Conservation (phyloP, 169 alveolate genomes). For the Cyclospora cayetanensis region DNA sequence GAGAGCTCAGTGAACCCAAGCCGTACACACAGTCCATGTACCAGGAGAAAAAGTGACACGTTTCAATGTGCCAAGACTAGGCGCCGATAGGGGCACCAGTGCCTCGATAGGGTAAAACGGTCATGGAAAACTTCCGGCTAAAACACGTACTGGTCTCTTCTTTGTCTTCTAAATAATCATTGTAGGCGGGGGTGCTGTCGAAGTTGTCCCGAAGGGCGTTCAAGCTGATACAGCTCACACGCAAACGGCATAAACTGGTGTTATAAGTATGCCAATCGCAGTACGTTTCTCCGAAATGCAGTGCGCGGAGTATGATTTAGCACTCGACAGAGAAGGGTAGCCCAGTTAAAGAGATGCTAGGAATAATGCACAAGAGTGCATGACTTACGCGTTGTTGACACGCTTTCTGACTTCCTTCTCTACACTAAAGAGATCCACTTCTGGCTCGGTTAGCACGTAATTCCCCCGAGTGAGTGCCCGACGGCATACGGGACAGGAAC, state of each 20-base stretch:
- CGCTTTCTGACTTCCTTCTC: constrained; percentile 71
- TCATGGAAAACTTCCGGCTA: not conserved
- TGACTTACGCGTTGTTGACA: constrained; percentile 59
- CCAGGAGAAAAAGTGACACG: no score
- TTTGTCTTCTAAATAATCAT: constrained; percentile 51
- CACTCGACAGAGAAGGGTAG: no score
- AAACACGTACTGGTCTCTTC: constrained; percentile 30
- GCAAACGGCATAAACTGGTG: no score
- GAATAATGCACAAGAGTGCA: not conserved
- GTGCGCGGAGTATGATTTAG: no score
- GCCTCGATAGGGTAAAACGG: no score
- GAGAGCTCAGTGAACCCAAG: not conserved
- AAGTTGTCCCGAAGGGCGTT: constrained; percentile 39
- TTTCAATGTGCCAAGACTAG: no score
- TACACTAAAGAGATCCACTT: constrained; percentile 33
- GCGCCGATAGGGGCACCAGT: no score
- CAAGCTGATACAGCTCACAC: constrained; percentile 1
- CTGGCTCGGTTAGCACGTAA: constrained; percentile 63
- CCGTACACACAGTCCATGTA: not conserved
- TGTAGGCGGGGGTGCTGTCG: constrained; percentile 46
- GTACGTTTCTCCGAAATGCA: no score
- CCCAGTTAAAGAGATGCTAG: no score
- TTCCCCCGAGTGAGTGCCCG: constrained; percentile 55
- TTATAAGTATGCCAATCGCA: no score
- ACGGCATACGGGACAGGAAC: constrained; percentile 68